Base-by-base conservation (phyloP, 2,329 filamentous ascomycete species). In the Colletotrichum sp. region DNA sequence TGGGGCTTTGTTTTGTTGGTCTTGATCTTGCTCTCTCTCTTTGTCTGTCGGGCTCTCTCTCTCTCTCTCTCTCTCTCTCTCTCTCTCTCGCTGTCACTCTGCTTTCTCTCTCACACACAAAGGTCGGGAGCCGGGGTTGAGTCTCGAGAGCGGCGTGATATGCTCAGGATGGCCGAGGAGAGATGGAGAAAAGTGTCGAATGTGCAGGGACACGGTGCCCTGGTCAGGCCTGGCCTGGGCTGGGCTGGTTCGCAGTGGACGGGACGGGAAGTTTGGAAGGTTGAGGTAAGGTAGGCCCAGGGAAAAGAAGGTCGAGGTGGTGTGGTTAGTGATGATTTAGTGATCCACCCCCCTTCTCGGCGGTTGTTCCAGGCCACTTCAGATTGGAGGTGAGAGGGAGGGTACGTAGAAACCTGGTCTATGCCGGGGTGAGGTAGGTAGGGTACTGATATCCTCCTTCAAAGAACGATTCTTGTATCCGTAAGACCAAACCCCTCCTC, bases 241-340 rank as follows among this genome's bases (percentile, higher is more conserved):
- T 73, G 70, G 70, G 64, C 70, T 73, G 73, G 73, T 73, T 75
- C 73, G 70, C 39, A 39, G 70, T 75, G 63, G 73, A 69, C 70
- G 73, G 73, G 73, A 73, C 73, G 73, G 73, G 73, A 75, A 75
- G 73, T 75, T 52, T 75, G 70, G 73, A 75, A 73, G 70, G 73
- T 73, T 69, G 73, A 75, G 73, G 69, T 43, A 57, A 71, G 65
- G 73, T 71, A 28, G 59, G 61, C 24, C 69, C 69, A 60, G 57
- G 30, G 52, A 39, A 67, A 67, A 63, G 69, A 67, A 39, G 69
- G 63, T 43, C 64, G 57, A 64, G 64, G 70, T 75, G 73, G 73
- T 73, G 73, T 75, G 73, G 55, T 73, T 75, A 75, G 69, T 60
- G 70, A 75, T 75, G 64, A 57, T 68, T 73, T 69, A 61, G 73